These are phyloP conservation scores for Macaranga tanarius DNA, from an alignment of 441 rosid species.

Conservation along the genomic window DNA sequence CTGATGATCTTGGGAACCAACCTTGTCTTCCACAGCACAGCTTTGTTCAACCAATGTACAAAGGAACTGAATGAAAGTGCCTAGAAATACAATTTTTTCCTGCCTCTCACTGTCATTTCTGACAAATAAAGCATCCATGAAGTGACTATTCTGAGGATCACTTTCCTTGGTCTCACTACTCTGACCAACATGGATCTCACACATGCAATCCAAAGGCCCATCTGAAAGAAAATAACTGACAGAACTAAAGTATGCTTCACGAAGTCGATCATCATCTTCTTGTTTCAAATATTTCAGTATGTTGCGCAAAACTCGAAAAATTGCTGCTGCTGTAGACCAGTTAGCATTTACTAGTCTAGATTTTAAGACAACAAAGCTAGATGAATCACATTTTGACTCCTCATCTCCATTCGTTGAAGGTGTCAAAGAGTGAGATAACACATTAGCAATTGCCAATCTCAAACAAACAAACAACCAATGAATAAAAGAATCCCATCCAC, in stretches of 20 bases:
- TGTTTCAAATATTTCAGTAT: conserved; percentile 61
- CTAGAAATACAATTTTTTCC: conserved; percentile 45
- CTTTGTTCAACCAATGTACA: conserved; percentile 65
- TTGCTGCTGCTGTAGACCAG: conserved; percentile 58
- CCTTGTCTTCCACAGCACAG: conserved; percentile 31
- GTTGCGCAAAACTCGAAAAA: conserved; percentile 52
- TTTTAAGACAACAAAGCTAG: conserved; percentile 37
- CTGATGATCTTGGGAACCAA: conserved; percentile 34
- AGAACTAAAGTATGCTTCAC: conserved; percentile 42
- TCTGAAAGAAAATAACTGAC: conserved; percentile 45
- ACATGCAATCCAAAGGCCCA: conserved; percentile 52
- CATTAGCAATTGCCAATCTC: conserved; percentile 36
- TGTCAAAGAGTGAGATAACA: conserved; percentile 24
- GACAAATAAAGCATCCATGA: conserved; percentile 18
- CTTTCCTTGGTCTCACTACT: not conserved
- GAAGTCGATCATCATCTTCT: conserved; percentile 48
- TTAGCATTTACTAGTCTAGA: conserved; percentile 47
- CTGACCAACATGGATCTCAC: conserved; percentile 33
- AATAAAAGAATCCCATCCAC: conserved; percentile 46
- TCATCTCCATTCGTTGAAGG: conserved; percentile 28
- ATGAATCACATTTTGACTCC: conserved; percentile 20
- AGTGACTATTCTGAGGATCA: conserved; percentile 19
- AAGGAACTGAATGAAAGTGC: conserved; percentile 64
- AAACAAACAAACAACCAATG: conserved; percentile 49
- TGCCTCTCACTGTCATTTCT: conserved; percentile 27